Percentiles rank a stretch among this genome's conserved stretches.
Conservation (phyloP, 2,329 filamentous ascomycete genomes). For the Trichoderma polysporum region DNA sequence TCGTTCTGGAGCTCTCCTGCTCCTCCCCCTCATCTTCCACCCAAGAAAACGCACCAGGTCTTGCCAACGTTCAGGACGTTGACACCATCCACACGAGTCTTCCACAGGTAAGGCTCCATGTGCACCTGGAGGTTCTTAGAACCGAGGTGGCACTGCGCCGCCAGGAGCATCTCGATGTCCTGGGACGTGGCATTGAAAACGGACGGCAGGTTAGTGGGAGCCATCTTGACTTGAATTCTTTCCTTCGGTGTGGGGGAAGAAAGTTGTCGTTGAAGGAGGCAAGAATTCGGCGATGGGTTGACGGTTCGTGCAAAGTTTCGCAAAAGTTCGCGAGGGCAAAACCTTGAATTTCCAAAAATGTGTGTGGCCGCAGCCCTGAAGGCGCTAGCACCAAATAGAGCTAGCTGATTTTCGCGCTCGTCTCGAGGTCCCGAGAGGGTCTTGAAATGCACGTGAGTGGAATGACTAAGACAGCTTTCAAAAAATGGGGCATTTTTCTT, state of each 20-base stretch:
- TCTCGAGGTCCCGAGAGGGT: not conserved
- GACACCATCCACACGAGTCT: constrained; percentile 97
- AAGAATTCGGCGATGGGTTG: constrained; percentile 26
- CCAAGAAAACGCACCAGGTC: constrained; percentile 77
- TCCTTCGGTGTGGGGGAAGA: constrained; percentile 29
- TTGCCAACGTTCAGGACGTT: constrained; percentile 99
- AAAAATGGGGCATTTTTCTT: not conserved
- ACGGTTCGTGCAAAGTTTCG: constrained; percentile 31
- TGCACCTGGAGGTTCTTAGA: constrained; percentile 99
- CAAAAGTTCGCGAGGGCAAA: constrained; percentile 45
- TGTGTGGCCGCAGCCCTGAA: constrained; percentile 42
- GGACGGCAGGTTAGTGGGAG: constrained; percentile 88
- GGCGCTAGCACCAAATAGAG: constrained; percentile 27
- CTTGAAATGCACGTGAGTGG: constrained; percentile 33
- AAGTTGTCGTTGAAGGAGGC: constrained; percentile 28
- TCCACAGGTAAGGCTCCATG: constrained; percentile 99
- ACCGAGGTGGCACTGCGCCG: constrained; percentile 93
- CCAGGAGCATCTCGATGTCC: constrained; percentile 99
- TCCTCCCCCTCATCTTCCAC: not conserved
- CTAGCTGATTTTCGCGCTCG: constrained; percentile 26
- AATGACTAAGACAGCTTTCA: constrained; percentile 26
- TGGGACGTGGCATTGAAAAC: constrained; percentile 95
- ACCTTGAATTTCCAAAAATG: constrained; percentile 40
- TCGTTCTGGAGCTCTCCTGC: not conserved
- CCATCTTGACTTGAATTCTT: constrained; percentile 70